Base-by-base conservation (phyloP, 306 rosid genomes). In the Delonix regia region DNA sequence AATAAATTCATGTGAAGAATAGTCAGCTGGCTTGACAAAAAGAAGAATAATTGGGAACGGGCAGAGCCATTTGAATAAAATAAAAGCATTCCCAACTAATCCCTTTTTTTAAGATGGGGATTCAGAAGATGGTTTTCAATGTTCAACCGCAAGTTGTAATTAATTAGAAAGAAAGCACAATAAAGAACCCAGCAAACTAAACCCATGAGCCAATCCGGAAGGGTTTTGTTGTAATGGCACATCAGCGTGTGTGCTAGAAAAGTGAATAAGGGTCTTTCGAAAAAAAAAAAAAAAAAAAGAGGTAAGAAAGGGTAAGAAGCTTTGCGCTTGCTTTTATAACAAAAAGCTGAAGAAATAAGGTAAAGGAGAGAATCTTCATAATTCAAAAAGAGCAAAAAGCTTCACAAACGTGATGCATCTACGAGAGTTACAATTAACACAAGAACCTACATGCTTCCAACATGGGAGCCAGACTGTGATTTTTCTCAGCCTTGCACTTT, bases 381-480 rank as follows among this genome's bases (percentile, higher is more conserved):
- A 85, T 85, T 78, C 52, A 45, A 38, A 34, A 41, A 28, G 59
- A 30, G 1, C 62, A 49, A 68, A 77, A 78, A 83, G 60, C 34
- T 55, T 56, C 41, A 62, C 49, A 39, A 76, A 72, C 65, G 41
- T 67, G 69, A 82, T 66, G 76, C 75, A 59, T 69, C 71, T 74
- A 70, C 69, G 22, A 79, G 64, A 27, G 81, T 52, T 38, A 82
- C 66, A 47, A 84, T 79, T 73, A 76, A 59, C 22, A 15, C 42
- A 15, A 73, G 21, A 44, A 30, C 73, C 79, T 73, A 65, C 12
- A 48, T 86, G 92, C 76, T 86, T 75, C 84, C 88, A 45, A 65
- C 14, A 67, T 67, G 75, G 88, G 78, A 69, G 51, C 83, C 85
- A 80, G 24, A 44, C 75, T 47, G 39, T 30, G 55, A 33, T 22